Evolutionary conservation across 2,329 filamentous ascomycete genomes (phyloP), one percentile per base, ranked within the genome.

Genomic region (Penicillium sp.): DNA sequence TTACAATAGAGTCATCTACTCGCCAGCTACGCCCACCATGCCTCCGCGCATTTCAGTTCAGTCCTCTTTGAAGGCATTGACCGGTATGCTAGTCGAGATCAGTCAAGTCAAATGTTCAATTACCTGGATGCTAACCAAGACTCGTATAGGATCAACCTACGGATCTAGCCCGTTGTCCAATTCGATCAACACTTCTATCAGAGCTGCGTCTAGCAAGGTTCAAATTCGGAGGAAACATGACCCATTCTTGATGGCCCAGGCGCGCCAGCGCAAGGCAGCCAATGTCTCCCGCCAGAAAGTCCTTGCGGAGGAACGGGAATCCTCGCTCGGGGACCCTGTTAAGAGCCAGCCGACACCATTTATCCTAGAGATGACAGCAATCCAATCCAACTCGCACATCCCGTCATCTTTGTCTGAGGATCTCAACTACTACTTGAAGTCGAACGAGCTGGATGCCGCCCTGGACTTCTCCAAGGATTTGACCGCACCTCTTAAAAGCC

Each of bases 301-400:
- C 61, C 83, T 97, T 55, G 75, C 85, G 59, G 78, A 85, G 62
- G 80, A 87, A 70, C 86, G 90, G 58, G 81, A 85, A 58, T 81
- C 81, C 47, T 81, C 82, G 45, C 81, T 88, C 64, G 93, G 93
- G 50, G 85, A 96, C 74, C 90, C 92, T 1, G 81, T 99, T 62
- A 84, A 88, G 67, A 94, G 93, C 70, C 82, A 87, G 59, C 77
- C 83, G 38, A 97, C 94, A 17, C 85, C 92, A 31, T 97, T 96
- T 71, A 79, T 96, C 76, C 55, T 82, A 78, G 65, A 71, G 49
- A 62, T 72, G 52, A 65, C 70, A 53, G 55, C 60, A 4, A 57
- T 61, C n/a, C 64, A 65, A 45, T 58, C 52, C 29, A 64, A 61
- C 13, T 25, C 61, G 12, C 61, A 64, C 48, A 47, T 55, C 53